Conservation (phyloP, 108 stramenopile species). For the Cyclotella sp. region DNA sequence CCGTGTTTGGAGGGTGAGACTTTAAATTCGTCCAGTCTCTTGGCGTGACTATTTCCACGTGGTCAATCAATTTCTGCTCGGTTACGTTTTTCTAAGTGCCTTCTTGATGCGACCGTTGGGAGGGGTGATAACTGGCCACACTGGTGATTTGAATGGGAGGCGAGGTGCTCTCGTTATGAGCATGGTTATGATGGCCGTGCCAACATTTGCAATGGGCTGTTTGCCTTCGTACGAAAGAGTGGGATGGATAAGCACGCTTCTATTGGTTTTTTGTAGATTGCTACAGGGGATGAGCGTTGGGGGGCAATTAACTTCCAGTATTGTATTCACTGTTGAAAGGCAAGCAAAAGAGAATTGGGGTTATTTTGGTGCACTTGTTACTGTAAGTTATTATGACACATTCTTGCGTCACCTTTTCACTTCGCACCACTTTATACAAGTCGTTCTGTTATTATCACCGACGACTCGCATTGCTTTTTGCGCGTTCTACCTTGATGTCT, state of each 20-base stretch:
- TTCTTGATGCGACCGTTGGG: conserved; percentile 77
- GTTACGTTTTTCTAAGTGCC: conserved; percentile 27
- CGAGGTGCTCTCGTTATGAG: conserved; percentile 60
- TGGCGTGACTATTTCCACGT: conserved; percentile 53
- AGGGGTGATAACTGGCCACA: conserved; percentile 61
- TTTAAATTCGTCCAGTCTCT: background rate
- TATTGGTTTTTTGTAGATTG: conserved; percentile 61
- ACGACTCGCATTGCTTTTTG: background rate
- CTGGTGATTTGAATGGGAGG: conserved; percentile 73
- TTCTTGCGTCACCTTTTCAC: too few species aligned
- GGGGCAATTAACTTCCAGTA: conserved; percentile 64
- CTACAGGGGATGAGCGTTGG: conserved; percentile 73
- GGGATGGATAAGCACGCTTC: conserved; percentile 50
- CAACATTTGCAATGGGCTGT: conserved; percentile 74
- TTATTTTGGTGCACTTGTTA: conserved; percentile 5
- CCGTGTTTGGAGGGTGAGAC: conserved; percentile 81
- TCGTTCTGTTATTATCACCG: too few species aligned
- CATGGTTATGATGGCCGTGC: conserved; percentile 71
- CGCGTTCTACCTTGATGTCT: background rate
- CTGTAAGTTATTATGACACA: background rate
- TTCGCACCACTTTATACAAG: too few species aligned
- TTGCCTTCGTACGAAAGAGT: conserved; percentile 70
- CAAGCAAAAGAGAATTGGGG: conserved; percentile 6
- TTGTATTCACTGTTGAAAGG: conserved; percentile 65
- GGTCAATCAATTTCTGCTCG: background rate